A percentile compares a stretch with the other conserved stretches of the same genome.
Conservation (phyloP, 306 rosid genomes). For the Comarum palustre region DNA sequence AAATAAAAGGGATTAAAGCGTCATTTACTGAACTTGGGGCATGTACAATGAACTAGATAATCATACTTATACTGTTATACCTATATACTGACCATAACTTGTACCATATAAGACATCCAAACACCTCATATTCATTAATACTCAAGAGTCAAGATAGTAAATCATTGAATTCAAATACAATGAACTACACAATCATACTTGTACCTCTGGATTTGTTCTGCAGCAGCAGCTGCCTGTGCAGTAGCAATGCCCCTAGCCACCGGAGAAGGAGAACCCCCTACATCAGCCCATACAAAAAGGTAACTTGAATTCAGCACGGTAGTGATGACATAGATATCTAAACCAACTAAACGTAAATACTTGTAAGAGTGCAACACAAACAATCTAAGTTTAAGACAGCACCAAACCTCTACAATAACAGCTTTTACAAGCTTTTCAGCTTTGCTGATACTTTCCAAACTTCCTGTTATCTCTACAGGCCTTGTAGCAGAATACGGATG, state of each 20-base stretch:
- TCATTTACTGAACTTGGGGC: slow-evolving; percentile 3
- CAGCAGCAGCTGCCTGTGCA: slow-evolving; percentile 62
- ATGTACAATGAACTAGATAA: background rate
- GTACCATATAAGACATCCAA: background rate
- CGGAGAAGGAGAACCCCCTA: slow-evolving; percentile 95
- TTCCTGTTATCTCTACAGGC: slow-evolving; percentile 84
- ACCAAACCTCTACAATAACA: slow-evolving; percentile 81
- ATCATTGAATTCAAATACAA: background rate
- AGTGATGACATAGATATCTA: background rate
- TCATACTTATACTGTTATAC: background rate
- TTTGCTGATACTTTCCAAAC: slow-evolving; percentile 65
- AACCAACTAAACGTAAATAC: no score
- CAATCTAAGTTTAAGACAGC: slow-evolving; percentile 6
- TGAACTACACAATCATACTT: slow-evolving; percentile 41
- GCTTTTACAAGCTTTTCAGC: slow-evolving; percentile 89
- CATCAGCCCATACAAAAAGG: slow-evolving; percentile 79
- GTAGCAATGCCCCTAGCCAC: slow-evolving; percentile 86
- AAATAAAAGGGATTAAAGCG: slow-evolving; percentile 15
- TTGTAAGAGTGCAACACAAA: background rate
- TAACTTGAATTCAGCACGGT: slow-evolving; percentile 11
- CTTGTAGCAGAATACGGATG: slow-evolving; percentile 59
- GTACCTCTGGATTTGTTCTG: slow-evolving; percentile 94
- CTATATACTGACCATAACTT: background rate
- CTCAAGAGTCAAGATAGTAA: background rate
- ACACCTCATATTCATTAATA: slow-evolving; percentile 1